Percentiles rank a stretch among this genome's conserved stretches.
Conservation (phyloP, 345 rosid genomes). For the Corchorus capsularis region DNA sequence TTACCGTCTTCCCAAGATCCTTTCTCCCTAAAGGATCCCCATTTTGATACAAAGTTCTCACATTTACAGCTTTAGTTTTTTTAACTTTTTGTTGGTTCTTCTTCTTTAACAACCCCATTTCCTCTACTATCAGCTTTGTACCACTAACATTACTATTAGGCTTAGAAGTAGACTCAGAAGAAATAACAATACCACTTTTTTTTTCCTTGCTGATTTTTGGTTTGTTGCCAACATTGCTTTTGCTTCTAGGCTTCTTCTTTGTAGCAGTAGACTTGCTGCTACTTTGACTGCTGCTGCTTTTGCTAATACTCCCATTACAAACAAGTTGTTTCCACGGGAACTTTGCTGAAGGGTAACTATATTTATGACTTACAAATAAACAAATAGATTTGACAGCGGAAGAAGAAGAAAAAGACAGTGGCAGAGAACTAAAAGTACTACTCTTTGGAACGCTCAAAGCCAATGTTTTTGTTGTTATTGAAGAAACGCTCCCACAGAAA, state of each 20-base stretch:
- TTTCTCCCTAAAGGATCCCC: slow-evolving; percentile 85
- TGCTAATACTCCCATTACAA: slow-evolving; percentile 30
- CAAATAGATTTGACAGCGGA: slow-evolving; percentile 40
- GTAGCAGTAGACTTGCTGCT: slow-evolving; percentile 30
- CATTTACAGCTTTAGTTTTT: slow-evolving; percentile 32
- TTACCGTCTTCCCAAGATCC: slow-evolving; percentile 77
- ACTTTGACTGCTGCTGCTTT: slow-evolving; percentile 22
- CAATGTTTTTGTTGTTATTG: slow-evolving; percentile 31
- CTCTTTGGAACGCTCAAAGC: slow-evolving; percentile 27
- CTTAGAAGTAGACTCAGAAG: slow-evolving; percentile 8
- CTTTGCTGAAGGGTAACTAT: slow-evolving; percentile 16
- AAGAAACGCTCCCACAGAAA: slow-evolving; percentile 48
- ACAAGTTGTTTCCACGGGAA: slow-evolving; percentile 27
- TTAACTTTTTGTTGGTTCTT: slow-evolving; percentile 18
- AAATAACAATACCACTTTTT: neutral
- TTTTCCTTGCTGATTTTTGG: slow-evolving; percentile 22
- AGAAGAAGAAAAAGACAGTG: slow-evolving; percentile 35
- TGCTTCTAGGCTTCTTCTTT: slow-evolving; percentile 48
- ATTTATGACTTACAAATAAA: slow-evolving; percentile 25
- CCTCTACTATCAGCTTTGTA: slow-evolving; percentile 22
- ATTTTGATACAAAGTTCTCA: slow-evolving; percentile 53
- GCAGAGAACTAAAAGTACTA: slow-evolving; percentile 26
- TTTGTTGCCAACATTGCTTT: slow-evolving; percentile 30
- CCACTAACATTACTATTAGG: slow-evolving; percentile 13
- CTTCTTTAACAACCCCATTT: slow-evolving; percentile 13